These are phyloP conservation scores for Fusarium bulbicola DNA, from an alignment of 2,329 filamentous ascomycete species.

Conservation along the genomic window DNA sequence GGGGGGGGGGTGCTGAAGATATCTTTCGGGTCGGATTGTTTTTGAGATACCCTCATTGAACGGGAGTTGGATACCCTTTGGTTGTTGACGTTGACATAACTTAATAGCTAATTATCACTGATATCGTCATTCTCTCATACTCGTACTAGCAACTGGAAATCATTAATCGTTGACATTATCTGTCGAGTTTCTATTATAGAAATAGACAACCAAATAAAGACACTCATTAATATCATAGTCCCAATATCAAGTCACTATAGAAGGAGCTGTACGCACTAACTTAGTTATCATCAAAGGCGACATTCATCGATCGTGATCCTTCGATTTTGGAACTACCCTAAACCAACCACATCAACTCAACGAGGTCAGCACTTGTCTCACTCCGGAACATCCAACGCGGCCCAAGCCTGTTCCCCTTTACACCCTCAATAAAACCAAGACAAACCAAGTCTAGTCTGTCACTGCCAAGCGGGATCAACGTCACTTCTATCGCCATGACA, in stretches of 20 bases:
- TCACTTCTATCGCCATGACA: neutral
- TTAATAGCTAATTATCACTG: constrained; percentile 27
- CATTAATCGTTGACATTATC: neutral
- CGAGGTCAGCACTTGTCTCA: constrained; percentile 1
- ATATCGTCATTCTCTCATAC: neutral
- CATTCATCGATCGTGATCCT: neutral
- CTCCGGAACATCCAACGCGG: neutral
- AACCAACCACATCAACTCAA: neutral
- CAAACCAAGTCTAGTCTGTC: neutral
- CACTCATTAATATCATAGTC: too few species aligned
- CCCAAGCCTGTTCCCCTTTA: neutral
- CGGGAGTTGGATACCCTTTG: constrained; percentile 28
- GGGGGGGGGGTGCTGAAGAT: neutral
- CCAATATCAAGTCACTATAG: too few species aligned
- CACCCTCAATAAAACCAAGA: neutral
- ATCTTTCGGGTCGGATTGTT: neutral
- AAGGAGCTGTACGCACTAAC: too few species aligned
- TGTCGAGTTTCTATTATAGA: neutral
- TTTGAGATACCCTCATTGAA: constrained; percentile 37
- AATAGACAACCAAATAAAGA: neutral
- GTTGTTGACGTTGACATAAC: neutral
- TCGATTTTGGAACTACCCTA: neutral
- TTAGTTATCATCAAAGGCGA: neutral
- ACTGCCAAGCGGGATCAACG: neutral
- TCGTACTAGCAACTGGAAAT: neutral